Conservation (phyloP, 495 filamentous ascomycete species). For the Penicillium odoratum region DNA sequence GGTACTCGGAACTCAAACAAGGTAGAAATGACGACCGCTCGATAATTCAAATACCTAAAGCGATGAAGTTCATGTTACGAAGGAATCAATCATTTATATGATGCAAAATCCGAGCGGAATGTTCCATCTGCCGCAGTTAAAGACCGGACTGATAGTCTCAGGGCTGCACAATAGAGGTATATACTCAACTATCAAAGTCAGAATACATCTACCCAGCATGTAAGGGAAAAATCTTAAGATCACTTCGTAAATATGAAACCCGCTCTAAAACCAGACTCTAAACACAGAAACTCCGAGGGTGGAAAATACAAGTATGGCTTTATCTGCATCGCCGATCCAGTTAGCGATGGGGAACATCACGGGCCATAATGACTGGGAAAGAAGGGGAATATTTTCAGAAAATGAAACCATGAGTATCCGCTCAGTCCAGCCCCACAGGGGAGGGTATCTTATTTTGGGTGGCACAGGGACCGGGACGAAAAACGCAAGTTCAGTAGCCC, state of each 20-base stretch:
- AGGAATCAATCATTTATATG: background rate
- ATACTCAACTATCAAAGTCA: background rate
- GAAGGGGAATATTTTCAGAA: slow-evolving; percentile 9
- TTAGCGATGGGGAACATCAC: slow-evolving; percentile 34
- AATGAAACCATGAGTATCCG: slow-evolving; percentile 14
- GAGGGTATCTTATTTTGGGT: slow-evolving; percentile 3
- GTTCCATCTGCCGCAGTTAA: background rate
- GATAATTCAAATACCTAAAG: background rate
- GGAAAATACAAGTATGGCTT: slow-evolving; percentile 11
- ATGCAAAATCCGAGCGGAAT: background rate
- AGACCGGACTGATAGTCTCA: background rate
- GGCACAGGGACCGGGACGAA: background rate
- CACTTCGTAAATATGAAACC: slow-evolving; percentile 1
- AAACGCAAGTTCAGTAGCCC: slow-evolving; percentile 37
- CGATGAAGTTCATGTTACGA: background rate
- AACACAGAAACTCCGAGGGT: slow-evolving; percentile 1
- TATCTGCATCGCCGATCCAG: slow-evolving; percentile 35
- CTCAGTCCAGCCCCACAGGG: slow-evolving; percentile 5
- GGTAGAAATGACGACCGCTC: no score
- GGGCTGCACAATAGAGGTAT: background rate
- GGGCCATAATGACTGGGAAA: slow-evolving; percentile 17
- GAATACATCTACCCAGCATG: background rate
- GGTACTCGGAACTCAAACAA: no score
- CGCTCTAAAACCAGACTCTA: slow-evolving; percentile 6
- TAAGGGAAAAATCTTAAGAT: background rate